These are phyloP conservation scores for Mycena kentingensis DNA, from an alignment of 768 basidiomycete genomes.

Conservation along the genomic window DNA sequence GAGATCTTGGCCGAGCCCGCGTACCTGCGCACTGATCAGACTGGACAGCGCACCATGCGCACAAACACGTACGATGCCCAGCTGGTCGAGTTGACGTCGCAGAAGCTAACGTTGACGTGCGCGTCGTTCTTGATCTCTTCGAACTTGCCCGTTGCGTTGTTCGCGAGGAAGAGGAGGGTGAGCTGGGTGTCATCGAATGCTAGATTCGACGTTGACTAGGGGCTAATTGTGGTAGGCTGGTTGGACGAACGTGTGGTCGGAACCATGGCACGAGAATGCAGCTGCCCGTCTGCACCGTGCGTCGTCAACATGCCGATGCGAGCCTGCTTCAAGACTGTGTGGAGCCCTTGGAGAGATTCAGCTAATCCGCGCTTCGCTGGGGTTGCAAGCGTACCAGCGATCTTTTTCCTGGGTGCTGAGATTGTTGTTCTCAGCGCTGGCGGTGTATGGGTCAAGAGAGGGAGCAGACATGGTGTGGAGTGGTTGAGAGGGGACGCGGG, in stretches of 20 bases:
- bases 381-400: slow-evolving; percentile 47
- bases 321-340: slow-evolving; percentile 61
- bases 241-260: slow-evolving; percentile 59
- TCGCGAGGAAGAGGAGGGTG: slow-evolving; percentile 69
- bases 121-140: slow-evolving; percentile 75
- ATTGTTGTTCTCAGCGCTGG: slow-evolving; percentile 59
- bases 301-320: slow-evolving; percentile 80
- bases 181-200: slow-evolving; percentile 50
- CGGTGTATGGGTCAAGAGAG: slow-evolving; percentile 73
- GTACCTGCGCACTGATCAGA: slow-evolving; percentile 43
- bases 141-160: slow-evolving; percentile 72
- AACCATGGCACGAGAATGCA: slow-evolving; percentile 84
- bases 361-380: background rate
- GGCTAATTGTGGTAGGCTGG: background rate
- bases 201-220: slow-evolving; percentile 25
- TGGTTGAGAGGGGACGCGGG: background rate
- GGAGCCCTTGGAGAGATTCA: slow-evolving; percentile 50
- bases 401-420: slow-evolving; percentile 65
- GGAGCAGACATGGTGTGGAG: slow-evolving; percentile 24
- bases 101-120: slow-evolving; percentile 82
- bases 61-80: slow-evolving; percentile 62
- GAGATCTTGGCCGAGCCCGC: slow-evolving; percentile 70
- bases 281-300: slow-evolving; percentile 59
- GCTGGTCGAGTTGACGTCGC: slow-evolving; percentile 64
- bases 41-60: background rate